Base-by-base conservation (phyloP, 345 rosid species). In the Bruguiera parviflora region DNA sequence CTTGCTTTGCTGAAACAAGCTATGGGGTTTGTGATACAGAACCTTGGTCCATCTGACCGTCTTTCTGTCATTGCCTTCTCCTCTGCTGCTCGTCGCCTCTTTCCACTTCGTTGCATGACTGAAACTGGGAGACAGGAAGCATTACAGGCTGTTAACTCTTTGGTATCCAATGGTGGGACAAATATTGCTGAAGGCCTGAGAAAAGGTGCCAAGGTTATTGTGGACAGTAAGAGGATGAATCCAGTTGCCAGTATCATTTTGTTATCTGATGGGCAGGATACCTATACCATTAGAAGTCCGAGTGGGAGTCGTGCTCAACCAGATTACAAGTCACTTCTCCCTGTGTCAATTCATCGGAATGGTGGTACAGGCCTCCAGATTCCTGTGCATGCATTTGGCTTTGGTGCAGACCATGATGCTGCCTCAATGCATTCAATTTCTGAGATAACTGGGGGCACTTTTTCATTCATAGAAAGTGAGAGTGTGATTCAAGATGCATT, bases 351-450 rank as follows among this genome's bases (percentile, higher is more conserved):
- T 46, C 62, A 66, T 32, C 71, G 11, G 29, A 60, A 66, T 20
- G 53, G 81, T 75, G 84, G 77, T 9, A 80, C 76, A 5, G 82
- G 91, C 73, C 79, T 87, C 78, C 89, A 79, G 67, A 81, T 87
- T 67, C 97, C 97, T 1, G 96, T 94, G 59, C 98, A 91, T 77
- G 62, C 93, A 57, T 94, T 94, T 76, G 97, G 98, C 32, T 91
- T 94, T 53, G 98, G 98, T 68, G 75, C 88, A 25, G 97, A 94
- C 73, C 97, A 91, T 65, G 97, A 94, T 80, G 88, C 98, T 60
- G 83, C 88, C 20, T 80, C 89, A 2, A 88, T 91, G 98, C 98
- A 94, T 84, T 89, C 93, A 29, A 86, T 94, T 58, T 89, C 98
- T n/a, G 93, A 94, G 79, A 82, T 70, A 32, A 88, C 98, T 13